Evolutionary conservation across 805 yeast genomes (phyloP).

Genomic region (Candida argentea): DNA sequence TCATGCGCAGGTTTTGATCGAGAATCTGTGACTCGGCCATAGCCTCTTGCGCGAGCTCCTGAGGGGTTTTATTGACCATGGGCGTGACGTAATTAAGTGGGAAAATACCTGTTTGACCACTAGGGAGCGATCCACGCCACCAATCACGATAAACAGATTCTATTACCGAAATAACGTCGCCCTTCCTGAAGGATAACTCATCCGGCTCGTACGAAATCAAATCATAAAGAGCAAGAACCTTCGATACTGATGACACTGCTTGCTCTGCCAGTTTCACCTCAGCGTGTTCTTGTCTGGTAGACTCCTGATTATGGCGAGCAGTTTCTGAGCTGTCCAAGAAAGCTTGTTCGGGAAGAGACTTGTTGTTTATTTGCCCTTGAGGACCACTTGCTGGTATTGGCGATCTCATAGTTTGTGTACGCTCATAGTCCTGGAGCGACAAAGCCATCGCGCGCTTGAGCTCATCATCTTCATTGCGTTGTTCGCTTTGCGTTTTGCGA

Average conservation of each 20-base stretch:
- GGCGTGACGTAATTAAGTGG: conserved; percentile 89
- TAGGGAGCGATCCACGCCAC: conserved; percentile 80
- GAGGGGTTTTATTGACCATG: conserved; percentile 52
- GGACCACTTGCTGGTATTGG: too few species aligned
- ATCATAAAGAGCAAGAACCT: conserved; percentile 82
- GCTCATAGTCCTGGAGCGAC: conserved; percentile 55
- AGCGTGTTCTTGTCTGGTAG: conserved; percentile 1
- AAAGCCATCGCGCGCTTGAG: conserved; percentile 64
- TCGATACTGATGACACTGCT: conserved; percentile 39
- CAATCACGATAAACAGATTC: conserved; percentile 88
- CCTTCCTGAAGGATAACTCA: conserved; percentile 77
- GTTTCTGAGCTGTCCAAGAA: conserved; percentile 6
- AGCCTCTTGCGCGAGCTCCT: conserved; percentile 44
- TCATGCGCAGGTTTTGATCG: conserved; percentile 39
- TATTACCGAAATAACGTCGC: conserved; percentile 79
- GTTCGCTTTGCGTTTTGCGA: conserved; percentile 34
- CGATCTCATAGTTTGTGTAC: conserved; percentile 23
- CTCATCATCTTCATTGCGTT: conserved; percentile 65
- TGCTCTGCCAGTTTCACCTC: conserved; percentile 11
- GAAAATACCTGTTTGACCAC: conserved; percentile 77
- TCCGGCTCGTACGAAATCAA: conserved; percentile 70
- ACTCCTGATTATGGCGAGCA: neutral
- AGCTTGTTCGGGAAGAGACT: conserved; percentile 26
- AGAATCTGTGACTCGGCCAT: conserved; percentile 45
- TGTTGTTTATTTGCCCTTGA: conserved; percentile 13